These are phyloP conservation scores for Lycium barbarum DNA, from an alignment of 257 asterid genomes.

Conservation along the genomic window DNA sequence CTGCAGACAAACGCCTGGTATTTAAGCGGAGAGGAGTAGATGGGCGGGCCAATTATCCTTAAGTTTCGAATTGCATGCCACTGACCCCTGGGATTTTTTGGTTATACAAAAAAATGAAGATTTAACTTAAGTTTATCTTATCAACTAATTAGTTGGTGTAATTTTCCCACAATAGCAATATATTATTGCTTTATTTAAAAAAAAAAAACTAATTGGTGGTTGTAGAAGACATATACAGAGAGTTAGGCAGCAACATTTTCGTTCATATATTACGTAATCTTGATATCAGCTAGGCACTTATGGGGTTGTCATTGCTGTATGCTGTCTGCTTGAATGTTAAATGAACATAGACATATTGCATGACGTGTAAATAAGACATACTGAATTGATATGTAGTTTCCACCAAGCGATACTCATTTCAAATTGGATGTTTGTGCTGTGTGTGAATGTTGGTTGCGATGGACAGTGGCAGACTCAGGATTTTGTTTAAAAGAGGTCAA, in stretches of 20 bases:
- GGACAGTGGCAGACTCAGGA: too few relatives aligned
- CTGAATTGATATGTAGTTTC: neutral
- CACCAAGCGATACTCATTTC: neutral
- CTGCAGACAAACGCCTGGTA: neutral
- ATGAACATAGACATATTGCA: neutral
- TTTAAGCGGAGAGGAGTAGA: neutral
- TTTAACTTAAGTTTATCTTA: too few relatives aligned
- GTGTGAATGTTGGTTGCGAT: too few relatives aligned
- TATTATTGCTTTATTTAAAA: neutral
- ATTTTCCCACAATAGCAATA: neutral
- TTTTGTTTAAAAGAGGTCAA: too few relatives aligned
- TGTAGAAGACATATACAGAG: neutral
- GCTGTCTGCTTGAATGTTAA: neutral
- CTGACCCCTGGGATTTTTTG: neutral
- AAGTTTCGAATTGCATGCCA: neutral
- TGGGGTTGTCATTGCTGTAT: neutral
- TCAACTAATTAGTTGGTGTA: neutral
- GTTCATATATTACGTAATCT: neutral
- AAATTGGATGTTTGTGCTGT: neutral
- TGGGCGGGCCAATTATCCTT: neutral
- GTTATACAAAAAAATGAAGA: too few relatives aligned
- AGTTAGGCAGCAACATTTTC: neutral
- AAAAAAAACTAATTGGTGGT: neutral
- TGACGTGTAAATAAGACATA: neutral
- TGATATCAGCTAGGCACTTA: neutral